Percentiles rank a stretch among this genome's conserved stretches.
Evolutionary conservation across 78 protist species (phyloP).

Genomic region (Goniomonas avonlea): DNA sequence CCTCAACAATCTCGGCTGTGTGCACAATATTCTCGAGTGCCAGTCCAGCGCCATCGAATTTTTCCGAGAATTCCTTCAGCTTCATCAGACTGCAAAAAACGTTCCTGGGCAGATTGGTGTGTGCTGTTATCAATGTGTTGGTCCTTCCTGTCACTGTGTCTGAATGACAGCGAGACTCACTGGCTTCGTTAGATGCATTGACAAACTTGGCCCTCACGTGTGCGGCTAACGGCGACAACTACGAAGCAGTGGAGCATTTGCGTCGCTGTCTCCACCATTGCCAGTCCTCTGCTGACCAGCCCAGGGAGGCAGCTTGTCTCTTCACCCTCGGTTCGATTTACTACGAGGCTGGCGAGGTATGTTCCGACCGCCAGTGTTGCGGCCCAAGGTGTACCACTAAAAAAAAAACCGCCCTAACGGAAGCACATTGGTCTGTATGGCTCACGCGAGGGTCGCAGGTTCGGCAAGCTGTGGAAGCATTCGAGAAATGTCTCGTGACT

Average conservation of each 20-base stretch:
- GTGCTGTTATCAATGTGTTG: too few species aligned
- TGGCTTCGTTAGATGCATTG: neutral
- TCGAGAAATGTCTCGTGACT: neutral
- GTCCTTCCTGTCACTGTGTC: too few species aligned
- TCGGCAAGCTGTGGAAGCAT: constrained; percentile 16
- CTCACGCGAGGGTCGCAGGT: too few species aligned
- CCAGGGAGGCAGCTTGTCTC: neutral
- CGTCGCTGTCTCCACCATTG: neutral
- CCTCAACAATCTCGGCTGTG: constrained; percentile 1
- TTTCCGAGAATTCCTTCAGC: neutral
- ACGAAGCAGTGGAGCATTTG: neutral
- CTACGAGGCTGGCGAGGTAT: constrained; percentile 13
- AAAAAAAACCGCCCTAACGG: too few species aligned
- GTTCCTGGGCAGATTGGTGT: too few species aligned
- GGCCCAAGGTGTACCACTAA: too few species aligned
- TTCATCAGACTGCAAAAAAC: too few species aligned
- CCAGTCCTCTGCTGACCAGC: neutral
- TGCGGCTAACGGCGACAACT: neutral
- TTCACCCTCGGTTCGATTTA: constrained; percentile 1
- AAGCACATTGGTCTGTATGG: too few species aligned
- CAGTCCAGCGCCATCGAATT: neutral
- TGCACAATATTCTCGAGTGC: constrained; percentile 2
- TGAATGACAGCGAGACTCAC: neutral
- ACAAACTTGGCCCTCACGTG: constrained; percentile 5
- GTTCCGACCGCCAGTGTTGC: too few species aligned